Evolutionary conservation across 305 asterid genomes (phyloP).

Genomic region (Solanum aculeatissimum): DNA sequence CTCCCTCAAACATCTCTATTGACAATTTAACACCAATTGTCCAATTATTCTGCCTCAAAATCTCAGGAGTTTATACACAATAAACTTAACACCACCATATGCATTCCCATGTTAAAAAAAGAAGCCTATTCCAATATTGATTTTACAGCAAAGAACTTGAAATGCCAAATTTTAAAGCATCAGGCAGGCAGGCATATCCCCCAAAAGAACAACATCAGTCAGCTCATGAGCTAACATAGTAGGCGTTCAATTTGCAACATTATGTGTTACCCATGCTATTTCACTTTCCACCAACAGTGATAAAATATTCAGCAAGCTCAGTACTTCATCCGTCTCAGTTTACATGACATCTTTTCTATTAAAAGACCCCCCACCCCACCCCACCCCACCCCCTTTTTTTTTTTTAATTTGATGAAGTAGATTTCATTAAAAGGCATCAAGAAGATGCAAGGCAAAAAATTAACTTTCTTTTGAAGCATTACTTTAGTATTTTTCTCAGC

Average conservation of each 20-base stretch:
- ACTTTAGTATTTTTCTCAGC: not conserved
- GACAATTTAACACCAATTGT: not conserved
- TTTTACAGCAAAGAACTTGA: not conserved
- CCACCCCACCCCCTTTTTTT: too few relatives aligned
- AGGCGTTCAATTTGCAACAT: not conserved
- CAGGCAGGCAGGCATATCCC: not conserved
- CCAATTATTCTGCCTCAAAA: not conserved
- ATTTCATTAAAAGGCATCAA: too few relatives aligned
- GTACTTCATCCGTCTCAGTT: not conserved
- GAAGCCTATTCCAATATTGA: not conserved
- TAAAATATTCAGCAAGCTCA: not conserved
- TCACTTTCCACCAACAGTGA: not conserved
- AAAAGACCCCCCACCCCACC: too few relatives aligned
- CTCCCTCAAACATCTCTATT: not conserved
- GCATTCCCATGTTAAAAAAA: not conserved
- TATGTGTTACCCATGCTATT: not conserved
- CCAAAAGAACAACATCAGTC: not conserved
- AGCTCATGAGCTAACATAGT: not conserved
- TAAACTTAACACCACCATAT: not conserved
- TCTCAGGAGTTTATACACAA: not conserved
- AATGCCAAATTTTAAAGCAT: not conserved
- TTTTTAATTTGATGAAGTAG: too few relatives aligned
- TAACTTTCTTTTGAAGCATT: not conserved
- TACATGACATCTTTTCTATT: not conserved
- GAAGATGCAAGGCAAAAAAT: too few relatives aligned